phyloP scores from a whole-genome alignment of 305 asterid species.

The Solanum hybrid region DNA sequence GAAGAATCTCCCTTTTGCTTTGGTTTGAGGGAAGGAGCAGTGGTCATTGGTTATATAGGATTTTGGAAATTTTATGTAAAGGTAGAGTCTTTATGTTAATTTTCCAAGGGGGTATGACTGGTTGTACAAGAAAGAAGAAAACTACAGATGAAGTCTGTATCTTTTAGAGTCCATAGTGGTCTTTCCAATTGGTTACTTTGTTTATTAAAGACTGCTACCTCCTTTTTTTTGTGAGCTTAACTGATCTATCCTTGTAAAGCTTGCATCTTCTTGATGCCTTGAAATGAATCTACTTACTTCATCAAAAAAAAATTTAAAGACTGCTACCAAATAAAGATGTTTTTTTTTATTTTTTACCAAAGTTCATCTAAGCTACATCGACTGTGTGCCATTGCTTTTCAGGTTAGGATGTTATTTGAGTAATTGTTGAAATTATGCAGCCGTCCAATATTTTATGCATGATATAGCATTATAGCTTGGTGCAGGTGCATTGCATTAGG shows the following conservation, averaged over 20 bases:
- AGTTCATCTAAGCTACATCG: background rate
- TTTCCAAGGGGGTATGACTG: background rate
- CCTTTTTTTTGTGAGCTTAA: too few relatives aligned
- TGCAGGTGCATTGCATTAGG: background rate
- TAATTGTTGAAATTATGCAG: background rate
- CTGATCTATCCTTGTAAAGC: too few relatives aligned
- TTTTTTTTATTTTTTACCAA: background rate
- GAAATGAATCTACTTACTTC: too few relatives aligned
- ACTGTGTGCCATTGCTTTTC: background rate
- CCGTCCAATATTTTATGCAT: background rate
- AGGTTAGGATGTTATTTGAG: background rate
- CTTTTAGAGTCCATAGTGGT: background rate
- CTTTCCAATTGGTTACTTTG: background rate
- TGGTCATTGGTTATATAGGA: background rate
- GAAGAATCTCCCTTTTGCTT: background rate
- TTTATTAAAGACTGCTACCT: background rate
- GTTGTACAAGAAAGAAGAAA: background rate
- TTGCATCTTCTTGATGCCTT: too few relatives aligned
- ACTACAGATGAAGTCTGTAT: background rate
- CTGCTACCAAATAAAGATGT: background rate
- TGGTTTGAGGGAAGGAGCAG: background rate
- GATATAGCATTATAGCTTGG: background rate
- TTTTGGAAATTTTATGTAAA: background rate
- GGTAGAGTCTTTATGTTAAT: background rate
- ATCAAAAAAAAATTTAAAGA: too few relatives aligned